Evolutionary conservation across 2,329 filamentous ascomycete species (phyloP).

Genomic region (Biscogniauxia mediterranea): DNA sequence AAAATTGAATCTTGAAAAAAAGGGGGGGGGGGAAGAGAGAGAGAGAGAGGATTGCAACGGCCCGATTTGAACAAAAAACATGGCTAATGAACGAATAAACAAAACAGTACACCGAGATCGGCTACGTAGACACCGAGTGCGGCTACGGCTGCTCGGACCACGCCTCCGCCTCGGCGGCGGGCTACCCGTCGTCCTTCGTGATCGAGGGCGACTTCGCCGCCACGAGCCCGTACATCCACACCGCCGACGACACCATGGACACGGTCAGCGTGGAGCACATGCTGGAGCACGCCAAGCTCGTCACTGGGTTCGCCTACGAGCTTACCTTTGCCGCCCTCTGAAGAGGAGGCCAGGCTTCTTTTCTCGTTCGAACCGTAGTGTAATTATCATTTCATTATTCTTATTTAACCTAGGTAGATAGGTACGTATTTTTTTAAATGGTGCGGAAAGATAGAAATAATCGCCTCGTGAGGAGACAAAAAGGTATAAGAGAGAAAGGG

Average conservation of each 20-base stretch:
- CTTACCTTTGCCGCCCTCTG: constrained; percentile 33
- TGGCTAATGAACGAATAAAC: neutral
- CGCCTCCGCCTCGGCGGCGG: constrained; percentile 63
- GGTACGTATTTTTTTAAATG: too few species aligned
- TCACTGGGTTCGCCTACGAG: constrained; percentile 47
- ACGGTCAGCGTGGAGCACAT: constrained; percentile 67
- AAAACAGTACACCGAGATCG: constrained; percentile 35
- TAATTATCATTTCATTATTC: too few species aligned
- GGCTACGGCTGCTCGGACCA: constrained; percentile 66
- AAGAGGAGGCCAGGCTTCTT: neutral
- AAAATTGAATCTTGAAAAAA: neutral
- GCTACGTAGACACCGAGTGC: constrained; percentile 48
- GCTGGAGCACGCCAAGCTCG: constrained; percentile 59
- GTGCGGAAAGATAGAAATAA: too few species aligned
- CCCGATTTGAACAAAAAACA: neutral
- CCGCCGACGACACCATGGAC: constrained; percentile 68
- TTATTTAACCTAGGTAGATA: too few species aligned
- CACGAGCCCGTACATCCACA: constrained; percentile 70
- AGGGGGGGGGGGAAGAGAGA: neutral
- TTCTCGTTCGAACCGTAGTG: too few species aligned
- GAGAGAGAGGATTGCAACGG: too few species aligned
- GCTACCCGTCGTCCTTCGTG: constrained; percentile 64
- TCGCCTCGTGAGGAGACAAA: too few species aligned
- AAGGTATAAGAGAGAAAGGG: too few species aligned
- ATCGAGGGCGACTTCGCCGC: constrained; percentile 60